Evolutionary conservation across 495 filamentous ascomycete species (phyloP).

Genomic region (Annulohypoxylon moriforme): DNA sequence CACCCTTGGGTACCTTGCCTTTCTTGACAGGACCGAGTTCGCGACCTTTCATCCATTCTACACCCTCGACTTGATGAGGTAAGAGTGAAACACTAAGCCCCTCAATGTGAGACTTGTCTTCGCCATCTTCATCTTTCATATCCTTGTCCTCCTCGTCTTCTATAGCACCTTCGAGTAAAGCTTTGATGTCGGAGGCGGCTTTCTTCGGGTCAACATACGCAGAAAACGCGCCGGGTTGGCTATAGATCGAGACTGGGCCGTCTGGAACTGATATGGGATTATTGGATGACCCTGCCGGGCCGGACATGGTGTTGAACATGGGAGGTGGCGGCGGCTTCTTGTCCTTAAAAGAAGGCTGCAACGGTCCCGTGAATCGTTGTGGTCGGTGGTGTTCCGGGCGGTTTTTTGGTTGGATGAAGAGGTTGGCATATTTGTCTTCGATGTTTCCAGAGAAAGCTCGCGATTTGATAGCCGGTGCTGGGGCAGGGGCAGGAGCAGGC

Average conservation of each 20-base stretch:
- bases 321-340: constrained; percentile 48
- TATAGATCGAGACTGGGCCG: constrained; percentile 44
- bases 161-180: constrained; percentile 84
- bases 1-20: constrained; percentile 82
- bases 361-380: constrained; percentile 53
- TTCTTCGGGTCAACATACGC: constrained; percentile 80
- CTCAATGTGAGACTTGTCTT: constrained; percentile 61
- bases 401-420: constrained; percentile 58
- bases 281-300: constrained; percentile 32
- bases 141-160: constrained; percentile 78
- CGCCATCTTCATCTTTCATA: constrained; percentile 62
- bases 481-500: neutral
- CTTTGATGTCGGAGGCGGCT: constrained; percentile 87
- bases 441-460: constrained; percentile 37
- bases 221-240: constrained; percentile 65
- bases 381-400: constrained; percentile 61
- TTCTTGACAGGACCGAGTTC: constrained; percentile 83
- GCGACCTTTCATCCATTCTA: constrained; percentile 91
- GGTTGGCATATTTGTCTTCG: constrained; percentile 51
- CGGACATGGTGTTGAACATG: constrained; percentile 54
- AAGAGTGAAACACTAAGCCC: constrained; percentile 88
- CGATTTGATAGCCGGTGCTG: constrained; percentile 41
- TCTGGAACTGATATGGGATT: constrained; percentile 48
- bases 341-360: constrained; percentile 52
- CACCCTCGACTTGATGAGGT: constrained; percentile 91